phyloP scores from a whole-genome alignment of 2,329 filamentous ascomycete species.

The Colletotrichum echinochloae region DNA sequence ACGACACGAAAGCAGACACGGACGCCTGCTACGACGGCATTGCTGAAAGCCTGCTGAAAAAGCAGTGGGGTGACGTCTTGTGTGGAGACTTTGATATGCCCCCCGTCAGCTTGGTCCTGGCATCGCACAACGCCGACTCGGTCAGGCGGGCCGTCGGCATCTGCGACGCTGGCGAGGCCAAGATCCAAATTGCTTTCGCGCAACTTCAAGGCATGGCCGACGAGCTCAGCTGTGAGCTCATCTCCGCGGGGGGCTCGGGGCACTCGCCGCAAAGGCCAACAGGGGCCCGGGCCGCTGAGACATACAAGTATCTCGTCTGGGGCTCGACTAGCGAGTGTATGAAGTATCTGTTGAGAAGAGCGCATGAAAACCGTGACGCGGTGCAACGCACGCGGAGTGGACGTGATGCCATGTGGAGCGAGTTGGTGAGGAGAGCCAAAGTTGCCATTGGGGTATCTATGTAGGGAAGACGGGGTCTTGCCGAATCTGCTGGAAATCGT shows the following conservation, averaged over 20 bases:
- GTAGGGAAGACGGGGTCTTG: conserved; percentile 42
- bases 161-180: conserved; percentile 58
- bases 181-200: conserved; percentile 54
- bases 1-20: conserved; percentile 78
- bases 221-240: conserved; percentile 79
- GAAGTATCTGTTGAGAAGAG: conserved; percentile 76
- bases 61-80: conserved; percentile 64
- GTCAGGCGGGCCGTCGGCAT: conserved; percentile 69
- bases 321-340: conserved; percentile 83
- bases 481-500: conserved; percentile 14
- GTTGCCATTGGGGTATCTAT: conserved; percentile 52
- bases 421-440: conserved; percentile 69
- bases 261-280: conserved; percentile 6
- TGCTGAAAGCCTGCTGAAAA: conserved; percentile 73
- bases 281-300: conserved; percentile 44
- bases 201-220: conserved; percentile 81
- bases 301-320: conserved; percentile 78
- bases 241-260: conserved; percentile 44
- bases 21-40: conserved; percentile 80
- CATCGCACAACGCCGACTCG: conserved; percentile 84
- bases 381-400: conserved; percentile 72
- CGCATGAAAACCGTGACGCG: conserved; percentile 79
- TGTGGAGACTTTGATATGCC: conserved; percentile 61
- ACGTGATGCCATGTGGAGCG: conserved; percentile 71
- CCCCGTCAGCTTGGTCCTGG: conserved; percentile 74